Base-by-base conservation (phyloP, 177 flowering plant species). In the Vitis hybrid region DNA sequence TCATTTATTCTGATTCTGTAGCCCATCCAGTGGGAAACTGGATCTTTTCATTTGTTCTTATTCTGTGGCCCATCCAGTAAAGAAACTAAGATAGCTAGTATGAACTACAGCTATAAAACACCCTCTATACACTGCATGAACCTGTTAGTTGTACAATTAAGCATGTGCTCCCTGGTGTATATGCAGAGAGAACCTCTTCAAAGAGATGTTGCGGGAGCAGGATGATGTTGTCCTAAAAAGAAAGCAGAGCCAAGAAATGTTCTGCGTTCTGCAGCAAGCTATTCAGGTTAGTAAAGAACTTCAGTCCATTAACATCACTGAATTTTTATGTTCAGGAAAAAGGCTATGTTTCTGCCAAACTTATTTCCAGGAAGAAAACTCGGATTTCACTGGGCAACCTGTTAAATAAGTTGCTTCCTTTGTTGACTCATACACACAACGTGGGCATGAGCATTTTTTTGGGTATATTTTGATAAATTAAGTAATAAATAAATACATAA, bases 201-300 rank as follows among this genome's bases (percentile, higher is more conserved):
- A 83, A 63, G 83, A 79, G 64, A 69, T 83, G 66, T 71, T 84
- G 60, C 79, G 74, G 64, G 84, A 81, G 72, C 77, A 73, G 46
- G 83, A 78, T 21, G 87, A 84, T 52, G 65, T 81, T 16, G 70
- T 57, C 3, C 54, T 16, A 11, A 77, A 67, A 62, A 78, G 85
- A 72, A 78, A 72, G 50, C 74, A 27, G 12, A 61, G 72, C 14
- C 70, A 35, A 56, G 82, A 81, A 48, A 67, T 73, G 35, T 73
- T 66, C 49, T 54, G 62, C 60, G 75, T 70, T 70, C 67, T 81
- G 65, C 80, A 78, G 51, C 75, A 80, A 62, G 83, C 87, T 72
- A 24, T 76, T 66, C 75, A 78, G 85, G 87, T 84, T 64, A 64
- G 70, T 62, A 6, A 14, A 46, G 27, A 5, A 40, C 12, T 27